Percentiles rank a stretch among this genome's conserved stretches.
Evolutionary conservation across 352 stramenopile species (phyloP).

Genomic region (Phytophthora aleatoria): DNA sequence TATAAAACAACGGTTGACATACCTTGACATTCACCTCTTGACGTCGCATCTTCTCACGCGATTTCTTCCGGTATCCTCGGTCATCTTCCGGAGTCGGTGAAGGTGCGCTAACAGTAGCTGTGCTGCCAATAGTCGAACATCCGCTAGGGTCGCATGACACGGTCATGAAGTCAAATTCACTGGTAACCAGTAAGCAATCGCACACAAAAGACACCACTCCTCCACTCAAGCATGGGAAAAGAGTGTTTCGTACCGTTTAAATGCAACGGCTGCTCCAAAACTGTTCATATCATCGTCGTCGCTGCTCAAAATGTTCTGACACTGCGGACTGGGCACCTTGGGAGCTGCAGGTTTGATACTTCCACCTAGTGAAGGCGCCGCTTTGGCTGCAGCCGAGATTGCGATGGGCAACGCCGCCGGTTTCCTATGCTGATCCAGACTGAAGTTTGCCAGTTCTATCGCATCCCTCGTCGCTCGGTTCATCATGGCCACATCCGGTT

Average conservation of each 20-base stretch:
- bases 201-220: conserved; percentile 36
- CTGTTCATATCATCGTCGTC: conserved; percentile 35
- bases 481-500: conserved; percentile 31
- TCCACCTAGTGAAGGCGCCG: conserved; percentile 8
- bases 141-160: conserved; percentile 48
- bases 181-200: conserved; percentile 30
- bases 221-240: conserved; percentile 4
- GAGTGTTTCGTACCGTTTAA: conserved; percentile 47
- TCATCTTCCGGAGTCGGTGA: conserved; percentile 51
- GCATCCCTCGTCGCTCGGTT: conserved; percentile 30
- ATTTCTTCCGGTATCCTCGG: conserved; percentile 75
- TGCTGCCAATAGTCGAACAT: conserved; percentile 53
- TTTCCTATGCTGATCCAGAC: conserved; percentile 42
- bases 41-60: conserved; percentile 75
- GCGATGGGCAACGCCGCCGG: conserved; percentile 11
- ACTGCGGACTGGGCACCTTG: conserved; percentile 26
- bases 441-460: conserved; percentile 48
- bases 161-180: conserved; percentile 44
- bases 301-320: conserved; percentile 48
- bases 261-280: conserved; percentile 20
- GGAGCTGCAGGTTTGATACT: conserved; percentile 33
- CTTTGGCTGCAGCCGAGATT: conserved; percentile 2
- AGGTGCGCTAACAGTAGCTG: conserved; percentile 22
- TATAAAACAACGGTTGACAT: conserved; percentile 1
- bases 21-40: conserved; percentile 86